Evolutionary conservation across 2,329 filamentous ascomycete species (phyloP).

Genomic region (Fusarium abutilonis): DNA sequence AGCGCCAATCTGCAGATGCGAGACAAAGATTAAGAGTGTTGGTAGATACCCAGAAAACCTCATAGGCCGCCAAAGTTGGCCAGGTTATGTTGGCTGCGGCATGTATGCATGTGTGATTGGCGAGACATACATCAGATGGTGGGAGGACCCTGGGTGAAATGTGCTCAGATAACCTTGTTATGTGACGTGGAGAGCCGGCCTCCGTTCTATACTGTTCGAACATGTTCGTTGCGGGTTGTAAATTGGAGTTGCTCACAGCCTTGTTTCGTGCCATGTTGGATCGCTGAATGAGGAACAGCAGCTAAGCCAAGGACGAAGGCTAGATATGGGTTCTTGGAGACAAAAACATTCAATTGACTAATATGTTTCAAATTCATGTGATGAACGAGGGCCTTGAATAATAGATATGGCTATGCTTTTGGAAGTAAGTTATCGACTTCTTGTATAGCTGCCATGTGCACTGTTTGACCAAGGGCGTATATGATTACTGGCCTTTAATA

Average conservation of each 20-base stretch:
- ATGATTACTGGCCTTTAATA: too few species aligned
- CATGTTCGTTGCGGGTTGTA: slow-evolving; percentile 4
- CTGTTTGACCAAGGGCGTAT: too few species aligned
- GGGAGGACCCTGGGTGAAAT: slow-evolving; percentile 3
- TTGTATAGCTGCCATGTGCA: background rate
- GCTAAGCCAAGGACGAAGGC: too few species aligned
- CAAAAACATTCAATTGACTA: too few species aligned
- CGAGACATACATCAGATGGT: slow-evolving; percentile 9
- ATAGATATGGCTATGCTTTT: too few species aligned
- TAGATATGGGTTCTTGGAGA: too few species aligned
- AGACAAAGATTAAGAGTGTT: background rate
- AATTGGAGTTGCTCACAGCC: background rate
- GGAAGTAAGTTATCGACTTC: too few species aligned
- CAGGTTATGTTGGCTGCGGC: background rate
- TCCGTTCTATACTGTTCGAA: slow-evolving; percentile 18
- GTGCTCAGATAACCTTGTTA: background rate
- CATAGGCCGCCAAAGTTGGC: background rate
- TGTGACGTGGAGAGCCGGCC: slow-evolving; percentile 20
- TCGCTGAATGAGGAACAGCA: background rate
- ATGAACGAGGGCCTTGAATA: too few species aligned
- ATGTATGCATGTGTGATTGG: slow-evolving; percentile 30
- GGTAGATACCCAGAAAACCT: background rate
- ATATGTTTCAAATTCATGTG: too few species aligned
- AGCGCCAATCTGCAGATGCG: slow-evolving; percentile 8
- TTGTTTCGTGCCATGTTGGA: background rate